phyloP scores from a whole-genome alignment of 441 rosid genomes.

The Flueggea neowawraea region DNA sequence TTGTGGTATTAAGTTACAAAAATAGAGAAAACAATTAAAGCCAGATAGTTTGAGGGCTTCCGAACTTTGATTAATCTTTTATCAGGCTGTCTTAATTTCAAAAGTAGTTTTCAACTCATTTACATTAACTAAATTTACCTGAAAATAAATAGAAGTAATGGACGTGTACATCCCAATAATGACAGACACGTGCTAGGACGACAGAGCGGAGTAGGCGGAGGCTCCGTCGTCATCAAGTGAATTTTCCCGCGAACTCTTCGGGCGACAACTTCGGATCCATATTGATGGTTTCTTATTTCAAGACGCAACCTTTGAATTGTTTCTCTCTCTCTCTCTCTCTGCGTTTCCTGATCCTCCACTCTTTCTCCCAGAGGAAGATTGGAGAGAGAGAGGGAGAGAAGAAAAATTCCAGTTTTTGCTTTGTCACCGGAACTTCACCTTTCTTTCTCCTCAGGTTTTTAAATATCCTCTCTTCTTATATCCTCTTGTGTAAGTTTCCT shows the following conservation, averaged over 20 bases:
- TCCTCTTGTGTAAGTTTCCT: background rate
- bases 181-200: slow-evolving; percentile 18
- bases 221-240: slow-evolving; percentile 3
- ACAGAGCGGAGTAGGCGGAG: slow-evolving; percentile 21
- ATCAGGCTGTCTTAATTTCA: too few species aligned
- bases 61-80: too few species aligned
- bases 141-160: background rate
- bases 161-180: background rate
- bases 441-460: slow-evolving; percentile 28
- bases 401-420: slow-evolving; percentile 22
- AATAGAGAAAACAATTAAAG: too few species aligned
- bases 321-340: background rate
- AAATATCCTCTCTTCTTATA: background rate
- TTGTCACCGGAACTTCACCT: slow-evolving; percentile 14
- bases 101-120: too few species aligned
- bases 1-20: too few species aligned
- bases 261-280: slow-evolving; percentile 12
- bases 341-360: background rate
- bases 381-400: slow-evolving; percentile 8
- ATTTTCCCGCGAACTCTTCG: slow-evolving; percentile 21
- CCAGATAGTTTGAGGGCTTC: too few species aligned
- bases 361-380: background rate
- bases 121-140: background rate
- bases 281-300: too few species aligned
- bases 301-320: too few species aligned